Evolutionary conservation across 106 monocot genomes (phyloP).

Genomic region (Vanilla planifolia): DNA sequence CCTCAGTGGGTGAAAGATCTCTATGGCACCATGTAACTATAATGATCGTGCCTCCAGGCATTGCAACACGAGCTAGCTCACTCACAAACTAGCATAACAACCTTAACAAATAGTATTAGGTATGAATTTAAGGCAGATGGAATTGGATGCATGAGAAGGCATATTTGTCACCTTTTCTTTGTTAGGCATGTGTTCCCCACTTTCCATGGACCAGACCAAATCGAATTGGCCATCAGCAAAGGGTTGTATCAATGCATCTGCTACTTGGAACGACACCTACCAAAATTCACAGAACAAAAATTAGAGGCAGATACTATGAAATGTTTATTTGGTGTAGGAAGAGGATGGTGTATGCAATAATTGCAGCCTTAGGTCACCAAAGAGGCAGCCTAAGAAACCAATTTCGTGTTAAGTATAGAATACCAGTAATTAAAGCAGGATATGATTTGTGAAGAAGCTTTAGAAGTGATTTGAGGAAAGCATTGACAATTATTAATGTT

Average conservation of each 20-base stretch:
- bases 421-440: too few species aligned
- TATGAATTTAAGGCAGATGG: too few species aligned
- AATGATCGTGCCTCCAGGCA: slow-evolving; percentile 77
- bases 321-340: too few species aligned
- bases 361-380: too few species aligned
- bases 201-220: slow-evolving; percentile 92
- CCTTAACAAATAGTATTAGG: too few species aligned
- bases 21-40: slow-evolving; percentile 97
- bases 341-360: too few species aligned
- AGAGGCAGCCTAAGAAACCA: too few species aligned
- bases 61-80: slow-evolving; percentile 82
- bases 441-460: too few species aligned
- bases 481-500: too few species aligned
- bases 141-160: too few species aligned
- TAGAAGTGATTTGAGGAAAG: too few species aligned
- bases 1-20: slow-evolving; percentile 56
- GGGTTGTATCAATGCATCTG: slow-evolving; percentile 77
- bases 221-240: slow-evolving; percentile 77
- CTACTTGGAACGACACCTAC: slow-evolving; percentile 73
- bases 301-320: background rate
- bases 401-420: too few species aligned
- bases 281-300: background rate
- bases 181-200: slow-evolving; percentile 85
- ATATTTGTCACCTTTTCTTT: slow-evolving; percentile 46
- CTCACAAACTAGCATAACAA: slow-evolving; percentile 66